phyloP scores from a whole-genome alignment of 306 rosid genomes.

The Medicago lupulina region DNA sequence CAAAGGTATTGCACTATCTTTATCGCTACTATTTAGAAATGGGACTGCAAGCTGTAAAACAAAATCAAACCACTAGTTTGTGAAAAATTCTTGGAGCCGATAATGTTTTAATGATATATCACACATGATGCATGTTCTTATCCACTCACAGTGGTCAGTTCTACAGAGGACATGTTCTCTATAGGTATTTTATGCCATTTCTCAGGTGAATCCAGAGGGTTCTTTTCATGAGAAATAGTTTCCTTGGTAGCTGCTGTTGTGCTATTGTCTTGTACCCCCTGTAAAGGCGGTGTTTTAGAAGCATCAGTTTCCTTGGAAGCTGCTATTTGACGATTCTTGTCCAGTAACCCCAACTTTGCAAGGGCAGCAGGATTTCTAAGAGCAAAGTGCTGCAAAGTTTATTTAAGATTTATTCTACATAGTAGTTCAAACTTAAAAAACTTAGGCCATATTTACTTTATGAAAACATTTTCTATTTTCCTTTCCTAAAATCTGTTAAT shows the following conservation, averaged over 20 bases:
- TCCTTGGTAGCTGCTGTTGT: slow-evolving; percentile 43
- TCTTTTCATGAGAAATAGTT: slow-evolving; percentile 44
- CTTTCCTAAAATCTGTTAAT: too few species aligned
- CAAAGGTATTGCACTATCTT: slow-evolving; percentile 72
- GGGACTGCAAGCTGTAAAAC: slow-evolving; percentile 76
- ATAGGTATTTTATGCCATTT: slow-evolving; percentile 54
- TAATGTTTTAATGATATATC: slow-evolving; percentile 23
- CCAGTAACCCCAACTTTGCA: slow-evolving; percentile 68
- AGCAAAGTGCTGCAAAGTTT: slow-evolving; percentile 69
- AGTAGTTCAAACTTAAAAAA: slow-evolving; percentile 36
- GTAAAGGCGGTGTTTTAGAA: slow-evolving; percentile 43
- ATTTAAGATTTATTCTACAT: slow-evolving; percentile 11
- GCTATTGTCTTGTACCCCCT: slow-evolving; percentile 56
- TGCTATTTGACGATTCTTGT: slow-evolving; percentile 43
- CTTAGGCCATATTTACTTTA: too few species aligned
- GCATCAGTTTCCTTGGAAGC: slow-evolving; percentile 44
- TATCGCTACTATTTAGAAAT: slow-evolving; percentile 57
- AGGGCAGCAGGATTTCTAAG: slow-evolving; percentile 75
- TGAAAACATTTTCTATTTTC: too few species aligned
- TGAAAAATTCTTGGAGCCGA: slow-evolving; percentile 27
- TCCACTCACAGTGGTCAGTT: slow-evolving; percentile 72
- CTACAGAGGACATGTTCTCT: slow-evolving; percentile 68
- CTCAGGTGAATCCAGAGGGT: slow-evolving; percentile 56
- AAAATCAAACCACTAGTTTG: slow-evolving; percentile 35
- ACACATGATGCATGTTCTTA: slow-evolving; percentile 24